Evolutionary conservation across 352 stramenopile genomes (phyloP).

Genomic region (Plasmopara halstedii): DNA sequence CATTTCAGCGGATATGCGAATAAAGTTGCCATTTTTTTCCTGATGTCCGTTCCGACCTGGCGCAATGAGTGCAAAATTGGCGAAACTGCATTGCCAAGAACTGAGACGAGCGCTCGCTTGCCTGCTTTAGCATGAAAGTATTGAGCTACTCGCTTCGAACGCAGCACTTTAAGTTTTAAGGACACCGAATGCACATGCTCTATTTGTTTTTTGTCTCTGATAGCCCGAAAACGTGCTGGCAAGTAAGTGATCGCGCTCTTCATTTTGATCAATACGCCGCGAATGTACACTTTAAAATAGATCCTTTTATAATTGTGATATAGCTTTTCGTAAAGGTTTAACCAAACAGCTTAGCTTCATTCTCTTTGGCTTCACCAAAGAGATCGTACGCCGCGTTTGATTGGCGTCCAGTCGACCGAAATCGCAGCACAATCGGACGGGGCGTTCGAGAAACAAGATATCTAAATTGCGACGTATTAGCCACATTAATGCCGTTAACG

Average conservation of each 20-base stretch:
- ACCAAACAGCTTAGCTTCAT: neutral
- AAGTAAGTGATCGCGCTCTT: constrained; percentile 13
- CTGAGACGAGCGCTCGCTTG: constrained; percentile 9
- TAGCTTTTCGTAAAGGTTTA: too few relatives aligned
- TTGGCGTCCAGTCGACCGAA: constrained; percentile 38
- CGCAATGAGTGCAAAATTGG: constrained; percentile 12
- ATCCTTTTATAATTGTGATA: neutral
- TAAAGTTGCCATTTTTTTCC: constrained; percentile 1
- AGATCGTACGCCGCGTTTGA: constrained; percentile 48
- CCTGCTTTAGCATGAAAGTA: constrained; percentile 18
- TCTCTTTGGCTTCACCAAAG: constrained; percentile 50
- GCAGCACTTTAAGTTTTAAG: constrained; percentile 9
- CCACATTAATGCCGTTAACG: constrained; percentile 57
- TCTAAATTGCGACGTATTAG: constrained; percentile 67
- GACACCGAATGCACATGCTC: neutral
- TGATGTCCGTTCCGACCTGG: constrained; percentile 4
- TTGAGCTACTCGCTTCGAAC: constrained; percentile 8
- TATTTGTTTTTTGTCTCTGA: constrained; percentile 6
- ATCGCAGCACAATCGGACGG: constrained; percentile 64
- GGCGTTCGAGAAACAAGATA: constrained; percentile 47
- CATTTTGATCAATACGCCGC: constrained; percentile 13
- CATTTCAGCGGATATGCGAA: constrained; percentile 9
- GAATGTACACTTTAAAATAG: neutral
- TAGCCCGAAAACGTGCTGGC: constrained; percentile 14
- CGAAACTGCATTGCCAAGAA: constrained; percentile 1